These are phyloP conservation scores for Pseudevernia furfuracea DNA, from an alignment of 495 filamentous ascomycete genomes.

Conservation along the genomic window DNA sequence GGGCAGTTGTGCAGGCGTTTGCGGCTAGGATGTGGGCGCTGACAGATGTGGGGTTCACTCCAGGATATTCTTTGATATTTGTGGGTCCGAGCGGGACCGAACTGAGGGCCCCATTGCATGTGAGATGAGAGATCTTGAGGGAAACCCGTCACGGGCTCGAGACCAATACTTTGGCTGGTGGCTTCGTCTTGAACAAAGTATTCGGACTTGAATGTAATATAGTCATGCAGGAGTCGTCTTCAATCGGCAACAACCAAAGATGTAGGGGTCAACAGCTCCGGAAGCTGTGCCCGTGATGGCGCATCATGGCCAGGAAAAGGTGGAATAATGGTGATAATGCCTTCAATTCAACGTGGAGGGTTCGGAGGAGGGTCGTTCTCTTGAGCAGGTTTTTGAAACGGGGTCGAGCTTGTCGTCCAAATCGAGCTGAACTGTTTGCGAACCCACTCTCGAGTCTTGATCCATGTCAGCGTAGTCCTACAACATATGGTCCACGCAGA, in stretches of 20 bases:
- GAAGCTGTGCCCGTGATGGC: not conserved
- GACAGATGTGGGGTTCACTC: not conserved
- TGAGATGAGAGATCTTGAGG: not conserved
- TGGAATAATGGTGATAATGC: not conserved
- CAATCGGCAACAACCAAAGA: not conserved
- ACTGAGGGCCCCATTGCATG: not conserved
- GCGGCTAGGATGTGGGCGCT: not conserved
- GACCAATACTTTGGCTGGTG: not conserved
- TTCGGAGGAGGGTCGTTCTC: not conserved
- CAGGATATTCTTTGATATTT: not conserved
- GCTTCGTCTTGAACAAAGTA: not conserved
- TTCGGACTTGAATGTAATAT: not conserved
- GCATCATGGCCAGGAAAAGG: not conserved
- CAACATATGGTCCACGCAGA: not conserved
- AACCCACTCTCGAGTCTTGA: conserved; percentile 20
- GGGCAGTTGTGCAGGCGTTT: not conserved
- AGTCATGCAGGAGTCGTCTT: not conserved
- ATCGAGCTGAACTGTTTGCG: conserved; percentile 15
- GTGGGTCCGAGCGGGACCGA: not conserved
- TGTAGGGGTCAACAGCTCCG: not conserved
- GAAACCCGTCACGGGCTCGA: not conserved
- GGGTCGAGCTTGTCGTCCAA: conserved; percentile 14
- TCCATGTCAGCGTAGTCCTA: not conserved
- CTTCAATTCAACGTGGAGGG: not conserved
- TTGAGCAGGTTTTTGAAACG: not conserved